Base-by-base conservation (phyloP, 1,139 yeast genomes). In the Yamadazyma dushanensis region DNA sequence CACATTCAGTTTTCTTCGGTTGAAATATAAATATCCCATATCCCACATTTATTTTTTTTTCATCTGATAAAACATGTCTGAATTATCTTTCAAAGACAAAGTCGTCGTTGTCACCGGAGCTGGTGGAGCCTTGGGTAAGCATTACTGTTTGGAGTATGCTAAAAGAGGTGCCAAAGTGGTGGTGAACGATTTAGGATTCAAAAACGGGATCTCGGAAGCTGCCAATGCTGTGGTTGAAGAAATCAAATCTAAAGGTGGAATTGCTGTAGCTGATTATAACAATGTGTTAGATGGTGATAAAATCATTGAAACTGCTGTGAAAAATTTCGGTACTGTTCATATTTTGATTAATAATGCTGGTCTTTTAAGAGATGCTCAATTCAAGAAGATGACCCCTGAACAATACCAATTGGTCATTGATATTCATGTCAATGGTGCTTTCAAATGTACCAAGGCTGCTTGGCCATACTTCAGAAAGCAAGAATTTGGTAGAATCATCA, bases 61-160 rank as follows among this genome's bases (percentile, higher is more conserved):
- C 16, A 8, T n/a, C 22, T 16, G 14, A 4, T 10, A 13, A 4
- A 24, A 26, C 16, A 64, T 64, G 72, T 59, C 68, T 31, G 53
- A 60, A 53, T 54, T 68, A 49, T 61, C 70, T 14, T 87, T 81
- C 54, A 83, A 85, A 52, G 88, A 80, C 54, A 81, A 84, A 59
- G 97, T 89, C 34, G 97, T 88, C 23, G 78, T 89, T 45, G 81
- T 92, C 59, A 92, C 97, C 40, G 98, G 97, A 31, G 95, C 97
- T 35, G 98, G 98, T 47, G 97, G 97, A 51, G 98, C 97, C 26
- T 76, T 92, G 35, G 98, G 98, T 27, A 84, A 76, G 56, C 81
- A 81, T 36, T 92, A 92, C 62, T 95, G 97, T 16, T 66, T 87
- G 26, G 90, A 83, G 51, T 90, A 76, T 62, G 97, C 96, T 36